phyloP scores from a whole-genome alignment of 257 asterid genomes.

The Jacaranda mimosifolia region DNA sequence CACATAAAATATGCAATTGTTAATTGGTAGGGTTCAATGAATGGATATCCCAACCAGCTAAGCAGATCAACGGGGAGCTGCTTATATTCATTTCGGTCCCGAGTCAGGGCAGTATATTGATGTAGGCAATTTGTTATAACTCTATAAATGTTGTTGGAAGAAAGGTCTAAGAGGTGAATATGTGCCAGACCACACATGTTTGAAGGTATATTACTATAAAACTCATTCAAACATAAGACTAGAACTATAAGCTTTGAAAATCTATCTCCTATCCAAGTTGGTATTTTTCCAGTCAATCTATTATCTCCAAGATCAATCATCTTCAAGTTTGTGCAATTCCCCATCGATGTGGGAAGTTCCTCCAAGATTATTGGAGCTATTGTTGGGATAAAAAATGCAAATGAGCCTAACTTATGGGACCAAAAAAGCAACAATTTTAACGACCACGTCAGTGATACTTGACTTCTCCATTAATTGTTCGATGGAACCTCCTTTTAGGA shows the following conservation, averaged over 20 bases:
- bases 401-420: too few relatives aligned
- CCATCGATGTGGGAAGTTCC: slow-evolving; percentile 29
- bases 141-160: slow-evolving; percentile 33
- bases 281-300: slow-evolving; percentile 21
- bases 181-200: slow-evolving; percentile 8
- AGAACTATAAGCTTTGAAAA: background rate
- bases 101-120: slow-evolving; percentile 25
- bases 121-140: slow-evolving; percentile 20
- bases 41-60: background rate
- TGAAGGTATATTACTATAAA: slow-evolving; percentile 14
- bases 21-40: background rate
- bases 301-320: slow-evolving; percentile 24
- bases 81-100: too few relatives aligned
- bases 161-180: slow-evolving; percentile 35
- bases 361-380: slow-evolving; percentile 32
- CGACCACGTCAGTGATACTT: too few relatives aligned
- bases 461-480: too few relatives aligned
- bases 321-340: slow-evolving; percentile 8
- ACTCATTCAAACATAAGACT: background rate
- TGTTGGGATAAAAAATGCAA: background rate
- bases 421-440: too few relatives aligned
- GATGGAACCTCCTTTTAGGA: too few relatives aligned
- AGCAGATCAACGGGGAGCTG: background rate
- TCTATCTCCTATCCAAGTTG: slow-evolving; percentile 26
- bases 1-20: background rate